Conservation (phyloP, 2,329 filamentous ascomycete genomes). For the Colletotrichum shisoi region DNA sequence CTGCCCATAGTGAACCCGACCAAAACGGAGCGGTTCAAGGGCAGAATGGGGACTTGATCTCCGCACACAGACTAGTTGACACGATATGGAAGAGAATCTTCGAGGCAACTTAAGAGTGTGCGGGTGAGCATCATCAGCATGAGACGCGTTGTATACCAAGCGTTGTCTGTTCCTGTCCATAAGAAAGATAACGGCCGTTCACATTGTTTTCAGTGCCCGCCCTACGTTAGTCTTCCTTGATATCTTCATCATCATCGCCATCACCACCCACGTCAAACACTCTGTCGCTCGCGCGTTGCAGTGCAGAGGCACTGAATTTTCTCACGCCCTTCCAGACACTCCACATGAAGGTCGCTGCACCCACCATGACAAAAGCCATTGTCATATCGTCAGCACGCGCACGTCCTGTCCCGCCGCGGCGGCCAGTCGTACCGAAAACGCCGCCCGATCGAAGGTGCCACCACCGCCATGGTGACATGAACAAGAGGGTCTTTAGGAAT, state of each 20-base stretch:
- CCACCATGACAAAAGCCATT: conserved; percentile 80
- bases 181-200: conserved; percentile 26
- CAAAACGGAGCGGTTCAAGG: conserved; percentile 63
- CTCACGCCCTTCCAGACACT: conserved; percentile 84
- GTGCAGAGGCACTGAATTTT: conserved; percentile 72
- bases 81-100: conserved; percentile 77
- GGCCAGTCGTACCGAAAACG: conserved; percentile 59
- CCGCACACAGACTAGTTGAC: conserved; percentile 97
- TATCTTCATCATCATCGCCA: conserved; percentile 64
- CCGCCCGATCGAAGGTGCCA: conserved; percentile 74
- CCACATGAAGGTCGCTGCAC: conserved; percentile 82
- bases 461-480: conserved; percentile 78
- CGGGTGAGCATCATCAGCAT: conserved; percentile 53
- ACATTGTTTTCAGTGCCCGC: conserved; percentile 21
- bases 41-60: conserved; percentile 66
- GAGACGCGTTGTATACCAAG: conserved; percentile 32
- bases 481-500: conserved; percentile 80
- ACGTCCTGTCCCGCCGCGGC: conserved; percentile 71
- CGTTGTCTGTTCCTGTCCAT: conserved; percentile 26
- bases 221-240: conserved; percentile 37
- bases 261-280: conserved; percentile 81
- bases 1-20: conserved; percentile 44
- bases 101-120: conserved; percentile 98
- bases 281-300: conserved; percentile 78
- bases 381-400: conserved; percentile 81